Base-by-base conservation (phyloP, 140 eudicot species). In the Ambrosia hybrid region DNA sequence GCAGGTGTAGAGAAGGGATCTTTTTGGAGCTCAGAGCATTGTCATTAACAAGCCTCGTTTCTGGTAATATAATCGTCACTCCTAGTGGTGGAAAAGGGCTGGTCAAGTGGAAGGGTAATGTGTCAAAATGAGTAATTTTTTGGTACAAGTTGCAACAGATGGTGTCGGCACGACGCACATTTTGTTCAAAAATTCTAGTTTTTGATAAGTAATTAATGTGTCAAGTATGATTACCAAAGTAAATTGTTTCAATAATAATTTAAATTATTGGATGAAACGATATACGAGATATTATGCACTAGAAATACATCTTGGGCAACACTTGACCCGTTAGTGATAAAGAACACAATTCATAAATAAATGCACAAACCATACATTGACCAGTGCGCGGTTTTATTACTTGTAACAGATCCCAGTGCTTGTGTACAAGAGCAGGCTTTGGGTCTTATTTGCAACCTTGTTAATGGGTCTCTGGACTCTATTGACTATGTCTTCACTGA, bases 401-500 rank as follows among this genome's bases (percentile, higher is more conserved):
- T 6, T 57, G 13, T 72, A 66, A 68, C 85, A 95, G 99, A 95
- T 76, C 81, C 96, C 63, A 95, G 85, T 70, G 83, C 92, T 72
- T 64, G 36, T 38, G 88, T 95, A 64, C 99, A 95, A 85, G 99
- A 86, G 89, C 99, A 95, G 80, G 96, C 99, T 67, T 74, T 95
- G 81, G 88, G 87, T 57, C 77, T 95, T 68, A 83, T 95, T 39
- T 64, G 69, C 69, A 64, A 64, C 69, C 69, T 95, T 21, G 90
- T 95, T 53, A 96, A 88, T 61, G 99, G 96, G 46, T 71, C 83
- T 65, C 49, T 69, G 17, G 86, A 85, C 57, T 88, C 95, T 34
- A 74, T 91, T 4, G 91, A 88, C 41, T 86, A 78, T 71, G 79
- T 91, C 4, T 83, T 91, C 57, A 59, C 73, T 6, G 97, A 91